Evolutionary conservation across 1,284 basidiomycete genomes (phyloP).

Genomic region (Rhodofomes roseus): DNA sequence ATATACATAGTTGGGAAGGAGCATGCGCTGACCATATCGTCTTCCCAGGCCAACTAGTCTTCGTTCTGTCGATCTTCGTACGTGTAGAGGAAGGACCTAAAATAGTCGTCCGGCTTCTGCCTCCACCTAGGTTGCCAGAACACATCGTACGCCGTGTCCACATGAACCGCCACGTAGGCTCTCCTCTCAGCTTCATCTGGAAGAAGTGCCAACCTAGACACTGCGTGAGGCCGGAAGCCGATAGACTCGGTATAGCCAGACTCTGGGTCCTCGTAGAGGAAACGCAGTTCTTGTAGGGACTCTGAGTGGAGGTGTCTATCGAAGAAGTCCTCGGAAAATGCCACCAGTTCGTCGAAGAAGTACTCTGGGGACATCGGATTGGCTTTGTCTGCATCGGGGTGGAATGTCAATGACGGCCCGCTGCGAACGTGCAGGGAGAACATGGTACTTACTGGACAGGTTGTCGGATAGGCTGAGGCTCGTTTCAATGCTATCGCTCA

Average conservation of each 20-base stretch:
- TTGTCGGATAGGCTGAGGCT: not conserved
- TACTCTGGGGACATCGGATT: not conserved
- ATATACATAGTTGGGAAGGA: no score
- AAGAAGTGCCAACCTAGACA: no score
- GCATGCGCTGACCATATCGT: no score
- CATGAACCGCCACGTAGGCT: not conserved
- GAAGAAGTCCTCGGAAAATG: slow-evolving; percentile 3
- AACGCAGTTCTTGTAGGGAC: not conserved
- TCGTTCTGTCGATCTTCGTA: not conserved
- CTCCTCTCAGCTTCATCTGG: not conserved
- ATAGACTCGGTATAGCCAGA: not conserved
- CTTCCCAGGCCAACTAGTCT: no score
- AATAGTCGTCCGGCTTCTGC: not conserved
- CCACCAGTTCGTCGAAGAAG: not conserved
- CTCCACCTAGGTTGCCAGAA: slow-evolving; percentile 3
- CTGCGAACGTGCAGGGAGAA: not conserved
- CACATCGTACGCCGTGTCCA: slow-evolving; percentile 1
- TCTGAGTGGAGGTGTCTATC: not conserved
- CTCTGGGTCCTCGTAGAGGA: slow-evolving; percentile 2
- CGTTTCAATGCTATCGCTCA: not conserved
- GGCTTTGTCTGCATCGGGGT: no score
- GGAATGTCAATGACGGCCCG: no score
- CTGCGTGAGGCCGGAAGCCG: not conserved
- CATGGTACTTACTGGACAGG: not conserved
- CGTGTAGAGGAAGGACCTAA: not conserved